These are phyloP conservation scores for Brachypodium distachyon DNA, from an alignment of 202 grass and related monocot genomes.

Conservation along the genomic window DNA sequence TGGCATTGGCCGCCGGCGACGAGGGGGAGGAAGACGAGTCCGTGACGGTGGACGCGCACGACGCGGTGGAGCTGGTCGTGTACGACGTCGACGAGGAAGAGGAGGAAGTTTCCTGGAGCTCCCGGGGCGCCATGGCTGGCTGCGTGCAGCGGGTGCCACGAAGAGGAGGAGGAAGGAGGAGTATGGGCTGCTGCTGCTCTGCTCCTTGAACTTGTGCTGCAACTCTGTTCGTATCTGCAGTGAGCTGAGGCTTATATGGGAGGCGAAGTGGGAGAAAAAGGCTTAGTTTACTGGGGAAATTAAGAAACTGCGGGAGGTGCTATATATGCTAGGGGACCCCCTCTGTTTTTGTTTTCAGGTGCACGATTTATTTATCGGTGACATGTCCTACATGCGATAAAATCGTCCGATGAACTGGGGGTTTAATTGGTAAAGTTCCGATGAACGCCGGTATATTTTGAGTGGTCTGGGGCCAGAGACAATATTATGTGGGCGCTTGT, in stretches of 20 bases:
- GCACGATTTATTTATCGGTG: background rate
- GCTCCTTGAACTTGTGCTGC: background rate
- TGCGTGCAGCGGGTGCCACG: background rate
- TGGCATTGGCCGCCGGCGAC: conserved; percentile 25
- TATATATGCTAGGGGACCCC: background rate
- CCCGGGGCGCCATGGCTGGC: conserved; percentile 16
- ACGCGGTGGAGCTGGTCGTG: conserved; percentile 22
- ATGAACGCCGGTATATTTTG: background rate
- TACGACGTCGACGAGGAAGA: conserved; percentile 31
- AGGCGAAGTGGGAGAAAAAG: background rate
- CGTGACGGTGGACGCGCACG: conserved; percentile 43
- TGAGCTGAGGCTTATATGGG: conserved; percentile 26
- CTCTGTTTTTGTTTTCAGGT: background rate
- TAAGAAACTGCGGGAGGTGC: background rate
- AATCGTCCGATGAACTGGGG: background rate
- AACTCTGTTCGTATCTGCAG: conserved; percentile 17
- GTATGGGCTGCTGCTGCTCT: background rate
- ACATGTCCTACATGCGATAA: background rate
- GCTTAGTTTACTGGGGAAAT: background rate
- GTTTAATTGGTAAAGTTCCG: no score
- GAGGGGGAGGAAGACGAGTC: conserved; percentile 33
- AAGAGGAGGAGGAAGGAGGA: background rate
- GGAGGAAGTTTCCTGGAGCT: conserved; percentile 36
- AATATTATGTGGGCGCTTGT: no score
- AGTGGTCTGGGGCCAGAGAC: no score